Conservation (phyloP, 1,284 basidiomycete species). For the Meira miltonrushii region DNA sequence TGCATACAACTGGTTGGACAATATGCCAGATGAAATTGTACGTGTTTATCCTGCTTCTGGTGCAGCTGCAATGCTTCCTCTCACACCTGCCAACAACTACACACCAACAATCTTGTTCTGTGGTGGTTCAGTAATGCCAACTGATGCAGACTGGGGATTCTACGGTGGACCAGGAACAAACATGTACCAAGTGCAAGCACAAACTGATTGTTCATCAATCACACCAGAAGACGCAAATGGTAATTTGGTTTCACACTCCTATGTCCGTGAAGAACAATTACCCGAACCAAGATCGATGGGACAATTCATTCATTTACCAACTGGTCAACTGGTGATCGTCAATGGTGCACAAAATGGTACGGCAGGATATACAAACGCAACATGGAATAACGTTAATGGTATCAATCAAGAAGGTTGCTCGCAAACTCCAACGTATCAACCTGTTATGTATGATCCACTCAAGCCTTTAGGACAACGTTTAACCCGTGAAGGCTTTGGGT, state of each 20-base stretch:
- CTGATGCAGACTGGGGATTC: constrained; percentile 47
- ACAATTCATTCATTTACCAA: constrained; percentile 65
- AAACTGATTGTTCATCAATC: constrained; percentile 46
- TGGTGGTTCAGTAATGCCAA: constrained; percentile 65
- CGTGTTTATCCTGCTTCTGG: constrained; percentile 85
- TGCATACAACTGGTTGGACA: constrained; percentile 34
- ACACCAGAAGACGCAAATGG: constrained; percentile 44
- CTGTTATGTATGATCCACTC: constrained; percentile 69
- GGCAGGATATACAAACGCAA: constrained; percentile 76
- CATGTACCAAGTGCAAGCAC: constrained; percentile 36
- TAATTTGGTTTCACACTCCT: constrained; percentile 21
- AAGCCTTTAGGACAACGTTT: constrained; percentile 64
- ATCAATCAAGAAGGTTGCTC: constrained; percentile 59
- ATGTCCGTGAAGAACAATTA: constrained; percentile 39
- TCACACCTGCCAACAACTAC: constrained; percentile 84
- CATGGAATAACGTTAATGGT: constrained; percentile 50
- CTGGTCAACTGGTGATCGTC: constrained; percentile 59
- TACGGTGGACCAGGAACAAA: constrained; percentile 38
- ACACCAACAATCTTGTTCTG: constrained; percentile 80
- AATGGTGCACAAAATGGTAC: constrained; percentile 45
- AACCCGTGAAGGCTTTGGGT: constrained; percentile 61
- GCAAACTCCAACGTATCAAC: constrained; percentile 67
- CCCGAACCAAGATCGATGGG: constrained; percentile 45
- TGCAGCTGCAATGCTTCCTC: constrained; percentile 80
- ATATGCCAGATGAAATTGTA: constrained; percentile 46